A percentile compares a stretch with the other conserved stretches of the same genome.
These are phyloP conservation scores for Fusarium miscanthi DNA, from an alignment of 2,329 filamentous ascomycete genomes.

Conservation along the genomic window DNA sequence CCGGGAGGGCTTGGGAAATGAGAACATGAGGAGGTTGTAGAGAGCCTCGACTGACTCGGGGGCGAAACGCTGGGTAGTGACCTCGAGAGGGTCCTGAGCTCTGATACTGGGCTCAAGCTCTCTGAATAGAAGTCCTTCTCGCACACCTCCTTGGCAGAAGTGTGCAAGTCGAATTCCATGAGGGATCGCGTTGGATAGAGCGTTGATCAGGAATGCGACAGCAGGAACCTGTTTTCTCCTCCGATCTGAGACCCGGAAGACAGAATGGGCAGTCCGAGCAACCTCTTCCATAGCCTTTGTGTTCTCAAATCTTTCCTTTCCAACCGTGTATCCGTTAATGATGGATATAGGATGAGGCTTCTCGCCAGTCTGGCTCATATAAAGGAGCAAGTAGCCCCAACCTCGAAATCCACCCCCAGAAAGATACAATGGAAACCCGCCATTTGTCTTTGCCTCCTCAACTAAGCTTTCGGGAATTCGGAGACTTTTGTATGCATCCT, in stretches of 20 bases:
- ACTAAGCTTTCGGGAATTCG: slow-evolving; percentile 13
- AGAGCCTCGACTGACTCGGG: slow-evolving; percentile 15
- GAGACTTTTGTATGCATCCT: slow-evolving; percentile 19
- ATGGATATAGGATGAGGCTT: slow-evolving; percentile 21
- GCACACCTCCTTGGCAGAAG: slow-evolving; percentile 27
- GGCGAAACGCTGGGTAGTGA: slow-evolving; percentile 19
- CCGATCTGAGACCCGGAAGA: slow-evolving; percentile 24
- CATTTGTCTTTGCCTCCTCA: slow-evolving; percentile 2
- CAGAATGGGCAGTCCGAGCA: slow-evolving; percentile 22
- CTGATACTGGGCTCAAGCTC: slow-evolving; percentile 16
- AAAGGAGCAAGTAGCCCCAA: slow-evolving; percentile 27
- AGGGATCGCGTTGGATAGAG: slow-evolving; percentile 16
- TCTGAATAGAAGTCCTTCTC: slow-evolving; percentile 22
- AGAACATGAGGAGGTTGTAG: slow-evolving; percentile 3
- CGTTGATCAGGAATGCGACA: slow-evolving; percentile 21
- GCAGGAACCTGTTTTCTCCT: slow-evolving; percentile 25
- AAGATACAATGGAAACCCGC: slow-evolving; percentile 24
- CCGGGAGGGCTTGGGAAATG: slow-evolving; percentile 5
- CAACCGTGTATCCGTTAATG: slow-evolving; percentile 23
- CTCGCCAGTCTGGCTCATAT: slow-evolving; percentile 13
- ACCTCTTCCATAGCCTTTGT: slow-evolving; percentile 28
- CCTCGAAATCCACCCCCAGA: slow-evolving; percentile 24
- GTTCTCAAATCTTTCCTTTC: slow-evolving; percentile 20
- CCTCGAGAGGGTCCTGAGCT: slow-evolving; percentile 22
- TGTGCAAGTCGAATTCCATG: slow-evolving; percentile 21